Evolutionary conservation across 1,284 basidiomycete species (phyloP).

Genomic region (Fistulinella staudtii): DNA sequence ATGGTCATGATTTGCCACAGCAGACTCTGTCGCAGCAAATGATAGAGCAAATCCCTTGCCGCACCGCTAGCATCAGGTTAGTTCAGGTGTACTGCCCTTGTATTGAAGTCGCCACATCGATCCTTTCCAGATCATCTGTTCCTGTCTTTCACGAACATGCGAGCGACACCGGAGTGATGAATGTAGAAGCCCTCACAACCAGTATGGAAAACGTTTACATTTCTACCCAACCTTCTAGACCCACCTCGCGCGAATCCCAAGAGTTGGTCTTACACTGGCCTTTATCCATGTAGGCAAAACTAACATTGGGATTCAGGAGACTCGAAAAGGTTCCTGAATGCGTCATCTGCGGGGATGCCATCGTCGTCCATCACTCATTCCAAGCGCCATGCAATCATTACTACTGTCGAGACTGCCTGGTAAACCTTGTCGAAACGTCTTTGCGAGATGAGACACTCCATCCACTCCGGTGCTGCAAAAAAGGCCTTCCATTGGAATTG

Average conservation of each 20-base stretch:
- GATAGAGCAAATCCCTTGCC: slow-evolving; percentile 5
- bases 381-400: slow-evolving; percentile 36
- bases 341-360: slow-evolving; percentile 22
- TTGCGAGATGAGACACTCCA: slow-evolving; percentile 39
- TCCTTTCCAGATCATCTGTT: too few species aligned
- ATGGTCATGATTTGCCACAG: slow-evolving; percentile 14
- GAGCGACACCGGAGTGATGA: too few species aligned
- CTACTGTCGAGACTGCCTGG: slow-evolving; percentile 37
- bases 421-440: slow-evolving; percentile 35
- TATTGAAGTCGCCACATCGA: too few species aligned
- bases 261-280: too few species aligned
- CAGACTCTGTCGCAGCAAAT: slow-evolving; percentile 26
- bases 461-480: slow-evolving; percentile 42
- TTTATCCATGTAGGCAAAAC: too few species aligned
- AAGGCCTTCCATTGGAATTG: slow-evolving; percentile 27
- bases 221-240: too few species aligned
- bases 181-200: too few species aligned
- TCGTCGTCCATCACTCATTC: slow-evolving; percentile 7
- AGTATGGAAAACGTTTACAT: too few species aligned
- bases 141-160: too few species aligned
- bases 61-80: slow-evolving; percentile 13
- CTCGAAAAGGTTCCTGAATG: slow-evolving; percentile 11
- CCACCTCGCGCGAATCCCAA: too few species aligned
- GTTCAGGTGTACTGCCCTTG: not conserved
- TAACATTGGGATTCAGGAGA: slow-evolving; percentile 1